Percentiles rank a stretch among this genome's conserved stretches.
These are phyloP conservation scores for Vaccinium vitisidaea DNA, from an alignment of 148 eudicot genomes.

Conservation along the genomic window DNA sequence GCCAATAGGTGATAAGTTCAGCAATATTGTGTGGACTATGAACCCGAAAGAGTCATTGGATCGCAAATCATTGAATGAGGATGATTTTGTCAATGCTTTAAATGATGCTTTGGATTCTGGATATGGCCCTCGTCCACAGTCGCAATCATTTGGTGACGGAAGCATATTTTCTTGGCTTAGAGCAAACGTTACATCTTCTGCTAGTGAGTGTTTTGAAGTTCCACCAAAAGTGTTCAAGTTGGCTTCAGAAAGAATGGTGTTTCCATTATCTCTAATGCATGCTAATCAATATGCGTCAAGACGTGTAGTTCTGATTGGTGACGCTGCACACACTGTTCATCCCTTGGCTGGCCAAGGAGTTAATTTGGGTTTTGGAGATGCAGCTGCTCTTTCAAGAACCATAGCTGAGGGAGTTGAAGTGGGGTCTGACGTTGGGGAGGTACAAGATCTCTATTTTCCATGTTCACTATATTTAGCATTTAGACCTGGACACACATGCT, in stretches of 20 bases:
- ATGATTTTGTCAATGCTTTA: slow-evolving; percentile 67
- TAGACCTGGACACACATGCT: no score
- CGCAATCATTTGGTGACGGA: slow-evolving; percentile 41
- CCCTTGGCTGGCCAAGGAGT: slow-evolving; percentile 99
- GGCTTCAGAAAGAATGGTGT: slow-evolving; percentile 82
- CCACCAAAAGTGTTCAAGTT: slow-evolving; percentile 79
- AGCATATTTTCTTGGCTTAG: slow-evolving; percentile 51
- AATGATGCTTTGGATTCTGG: slow-evolving; percentile 81
- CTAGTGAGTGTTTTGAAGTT: slow-evolving; percentile 72
- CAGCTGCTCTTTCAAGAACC: slow-evolving; percentile 69
- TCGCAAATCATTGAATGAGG: slow-evolving; percentile 59
- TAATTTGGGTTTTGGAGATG: slow-evolving; percentile 94
- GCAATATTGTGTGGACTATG: slow-evolving; percentile 99
- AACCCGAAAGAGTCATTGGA: slow-evolving; percentile 68
- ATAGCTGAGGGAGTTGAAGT: slow-evolving; percentile 81
- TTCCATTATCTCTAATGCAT: slow-evolving; percentile 83
- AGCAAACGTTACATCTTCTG: slow-evolving; percentile 42
- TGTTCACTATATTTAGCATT: neutral
- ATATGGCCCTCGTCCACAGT: slow-evolving; percentile 80
- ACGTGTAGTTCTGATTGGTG: slow-evolving; percentile 84
- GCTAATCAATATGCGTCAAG: slow-evolving; percentile 60
- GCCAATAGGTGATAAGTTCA: slow-evolving; percentile 83
- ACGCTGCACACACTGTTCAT: slow-evolving; percentile 98
- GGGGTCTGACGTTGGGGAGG: slow-evolving; percentile 97
- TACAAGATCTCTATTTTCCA: slow-evolving; percentile 24